phyloP scores from a whole-genome alignment of 306 rosid genomes.

The Dryas drummondii region DNA sequence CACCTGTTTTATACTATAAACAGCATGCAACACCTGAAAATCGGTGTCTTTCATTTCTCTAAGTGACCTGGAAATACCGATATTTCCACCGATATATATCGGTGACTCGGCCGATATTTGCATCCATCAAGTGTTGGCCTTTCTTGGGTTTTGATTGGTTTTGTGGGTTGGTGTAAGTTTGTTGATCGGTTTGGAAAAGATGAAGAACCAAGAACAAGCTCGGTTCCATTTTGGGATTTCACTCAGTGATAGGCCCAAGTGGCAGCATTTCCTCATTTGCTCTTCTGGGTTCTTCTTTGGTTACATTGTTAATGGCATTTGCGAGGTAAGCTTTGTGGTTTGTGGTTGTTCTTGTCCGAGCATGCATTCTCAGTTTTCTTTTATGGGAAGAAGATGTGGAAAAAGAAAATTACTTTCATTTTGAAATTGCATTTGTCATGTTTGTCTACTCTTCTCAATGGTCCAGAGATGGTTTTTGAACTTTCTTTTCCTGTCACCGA shows the following conservation, averaged over 20 bases:
- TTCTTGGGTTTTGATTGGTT: conserved; percentile 5
- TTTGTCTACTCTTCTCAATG: not conserved
- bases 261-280: conserved; percentile 57
- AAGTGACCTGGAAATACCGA: not conserved
- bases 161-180: not conserved
- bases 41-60: not conserved
- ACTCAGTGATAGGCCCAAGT: conserved; percentile 44
- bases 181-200: conserved; percentile 7
- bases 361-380: too few species aligned
- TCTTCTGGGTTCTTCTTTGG: conserved; percentile 66
- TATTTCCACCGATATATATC: too few species aligned
- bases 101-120: too few species aligned
- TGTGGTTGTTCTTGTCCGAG: too few species aligned
- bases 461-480: not conserved
- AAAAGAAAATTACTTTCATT: not conserved
- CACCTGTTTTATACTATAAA: not conserved
- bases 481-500: too few species aligned
- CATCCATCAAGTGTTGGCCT: not conserved
- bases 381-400: not conserved
- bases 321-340: conserved; percentile 39
- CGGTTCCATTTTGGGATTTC: conserved; percentile 60
- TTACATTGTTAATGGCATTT: conserved; percentile 62
- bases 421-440: not conserved
- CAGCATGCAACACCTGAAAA: conserved; percentile 18
- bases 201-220: conserved; percentile 50